Conservation (phyloP, 192 early-diverging fungal species). For the Nowakowskiella sp. region DNA sequence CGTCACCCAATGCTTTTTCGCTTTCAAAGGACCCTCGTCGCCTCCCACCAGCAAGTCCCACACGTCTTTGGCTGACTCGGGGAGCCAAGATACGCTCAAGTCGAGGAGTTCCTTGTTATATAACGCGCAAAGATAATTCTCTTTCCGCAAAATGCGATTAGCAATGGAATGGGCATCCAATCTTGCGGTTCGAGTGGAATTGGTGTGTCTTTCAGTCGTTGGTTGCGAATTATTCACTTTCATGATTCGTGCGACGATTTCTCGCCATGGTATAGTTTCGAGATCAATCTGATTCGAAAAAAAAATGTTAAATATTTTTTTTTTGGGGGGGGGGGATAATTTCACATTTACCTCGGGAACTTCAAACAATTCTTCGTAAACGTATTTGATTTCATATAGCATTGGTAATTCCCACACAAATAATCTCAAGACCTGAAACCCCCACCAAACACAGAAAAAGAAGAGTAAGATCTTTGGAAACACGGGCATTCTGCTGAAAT, state of each 20-base stretch:
- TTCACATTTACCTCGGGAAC: conserved; percentile 54
- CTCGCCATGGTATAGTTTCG: conserved; percentile 78
- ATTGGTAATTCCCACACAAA: conserved; percentile 60
- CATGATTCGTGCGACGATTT: conserved; percentile 66
- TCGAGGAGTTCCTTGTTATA: conserved; percentile 90
- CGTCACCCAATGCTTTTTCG: conserved; percentile 61
- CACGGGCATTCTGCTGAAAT: conserved; percentile 15
- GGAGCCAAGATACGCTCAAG: conserved; percentile 58
- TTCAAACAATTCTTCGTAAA: conserved; percentile 71
- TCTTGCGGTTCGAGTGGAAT: conserved; percentile 34
- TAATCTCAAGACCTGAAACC: conserved; percentile 60
- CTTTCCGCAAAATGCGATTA: conserved; percentile 92
- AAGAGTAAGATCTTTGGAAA: conserved; percentile 48
- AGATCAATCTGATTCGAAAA: conserved; percentile 57
- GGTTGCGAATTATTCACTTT: conserved; percentile 42
- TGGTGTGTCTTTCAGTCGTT: conserved; percentile 34
- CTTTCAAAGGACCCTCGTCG: conserved; percentile 31
- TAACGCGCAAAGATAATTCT: conserved; percentile 94
- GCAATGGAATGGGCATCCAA: conserved; percentile 64
- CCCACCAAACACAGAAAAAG: conserved; percentile 66
- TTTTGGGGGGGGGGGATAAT: neutral
- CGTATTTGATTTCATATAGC: conserved; percentile 74
- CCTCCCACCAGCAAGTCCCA: conserved; percentile 1
- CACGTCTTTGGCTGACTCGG: conserved; percentile 17
- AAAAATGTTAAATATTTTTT: conserved; percentile 7